These are phyloP conservation scores for Rhodofomes roseus DNA, from an alignment of 1,284 basidiomycete genomes.

Conservation along the genomic window DNA sequence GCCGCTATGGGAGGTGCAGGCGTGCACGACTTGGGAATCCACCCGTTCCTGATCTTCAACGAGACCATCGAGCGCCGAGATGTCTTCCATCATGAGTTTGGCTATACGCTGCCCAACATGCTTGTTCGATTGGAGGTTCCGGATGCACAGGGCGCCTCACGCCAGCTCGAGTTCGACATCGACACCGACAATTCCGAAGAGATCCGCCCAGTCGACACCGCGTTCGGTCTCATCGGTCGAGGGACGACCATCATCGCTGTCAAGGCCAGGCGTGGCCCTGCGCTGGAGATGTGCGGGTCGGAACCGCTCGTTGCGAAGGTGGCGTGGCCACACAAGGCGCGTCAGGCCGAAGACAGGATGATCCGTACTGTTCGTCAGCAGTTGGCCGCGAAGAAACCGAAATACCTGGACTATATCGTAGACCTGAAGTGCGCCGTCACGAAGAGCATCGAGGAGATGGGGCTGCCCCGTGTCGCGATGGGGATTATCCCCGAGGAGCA, in stretches of 20 bases:
- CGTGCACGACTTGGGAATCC: background rate
- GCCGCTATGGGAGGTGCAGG: background rate
- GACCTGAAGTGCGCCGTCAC: background rate
- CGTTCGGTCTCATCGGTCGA: background rate
- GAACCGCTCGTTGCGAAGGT: background rate
- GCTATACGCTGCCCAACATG: background rate
- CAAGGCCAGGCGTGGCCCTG: background rate
- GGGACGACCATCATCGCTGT: conserved; percentile 7
- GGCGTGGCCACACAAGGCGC: background rate
- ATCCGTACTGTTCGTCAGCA: background rate
- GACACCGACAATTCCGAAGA: background rate
- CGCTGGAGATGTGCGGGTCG: too few species aligned
- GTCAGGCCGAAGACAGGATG: background rate
- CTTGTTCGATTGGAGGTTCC: background rate
- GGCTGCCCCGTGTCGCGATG: background rate
- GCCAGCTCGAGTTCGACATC: background rate
- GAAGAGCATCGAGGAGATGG: background rate
- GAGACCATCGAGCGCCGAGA: too few species aligned
- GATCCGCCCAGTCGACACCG: background rate
- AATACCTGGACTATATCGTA: background rate
- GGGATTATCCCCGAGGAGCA: background rate
- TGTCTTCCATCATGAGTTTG: background rate
- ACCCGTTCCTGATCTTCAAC: background rate
- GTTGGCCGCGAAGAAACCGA: background rate
- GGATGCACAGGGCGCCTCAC: background rate